A percentile compares a stretch with the other conserved stretches of the same genome.
Evolutionary conservation across 306 rosid genomes (phyloP).

Genomic region (Arachis hypogaea): DNA sequence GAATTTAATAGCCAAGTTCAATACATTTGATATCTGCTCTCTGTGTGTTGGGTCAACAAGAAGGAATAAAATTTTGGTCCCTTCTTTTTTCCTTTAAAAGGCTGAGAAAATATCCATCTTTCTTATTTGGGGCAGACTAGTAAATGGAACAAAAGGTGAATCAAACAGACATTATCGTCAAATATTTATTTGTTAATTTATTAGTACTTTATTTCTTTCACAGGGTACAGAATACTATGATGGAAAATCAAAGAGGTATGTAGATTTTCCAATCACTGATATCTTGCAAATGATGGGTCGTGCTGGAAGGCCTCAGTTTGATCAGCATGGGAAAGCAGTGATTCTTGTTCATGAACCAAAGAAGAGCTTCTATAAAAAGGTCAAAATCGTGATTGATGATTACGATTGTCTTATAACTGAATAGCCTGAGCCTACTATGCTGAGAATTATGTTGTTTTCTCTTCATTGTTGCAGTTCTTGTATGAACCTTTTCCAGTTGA

Average conservation of each 20-base stretch:
- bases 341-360: slow-evolving; percentile 99
- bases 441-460: slow-evolving; percentile 37
- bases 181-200: slow-evolving; percentile 7
- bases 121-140: slow-evolving; percentile 5
- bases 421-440: slow-evolving; percentile 29
- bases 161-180: slow-evolving; percentile 5
- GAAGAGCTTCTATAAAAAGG: slow-evolving; percentile 98
- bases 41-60: not conserved
- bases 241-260: slow-evolving; percentile 91
- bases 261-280: slow-evolving; percentile 97
- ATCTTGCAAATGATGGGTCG: slow-evolving; percentile 99
- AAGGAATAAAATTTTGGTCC: not conserved
- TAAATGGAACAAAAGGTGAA: slow-evolving; percentile 3
- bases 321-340: slow-evolving; percentile 98
- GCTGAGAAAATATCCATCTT: not conserved
- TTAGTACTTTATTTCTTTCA: slow-evolving; percentile 31
- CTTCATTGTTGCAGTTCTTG: slow-evolving; percentile 71
- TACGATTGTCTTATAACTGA: slow-evolving; percentile 16
- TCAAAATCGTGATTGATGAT: slow-evolving; percentile 38
- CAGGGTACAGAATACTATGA: slow-evolving; percentile 95
- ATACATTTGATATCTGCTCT: not conserved
- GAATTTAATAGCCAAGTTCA: not conserved
- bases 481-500: slow-evolving; percentile 98
- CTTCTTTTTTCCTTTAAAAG: not conserved
- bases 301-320: slow-evolving; percentile 98